phyloP scores from a whole-genome alignment of 805 yeast species.

The Myxozyma vanderwaltii region DNA sequence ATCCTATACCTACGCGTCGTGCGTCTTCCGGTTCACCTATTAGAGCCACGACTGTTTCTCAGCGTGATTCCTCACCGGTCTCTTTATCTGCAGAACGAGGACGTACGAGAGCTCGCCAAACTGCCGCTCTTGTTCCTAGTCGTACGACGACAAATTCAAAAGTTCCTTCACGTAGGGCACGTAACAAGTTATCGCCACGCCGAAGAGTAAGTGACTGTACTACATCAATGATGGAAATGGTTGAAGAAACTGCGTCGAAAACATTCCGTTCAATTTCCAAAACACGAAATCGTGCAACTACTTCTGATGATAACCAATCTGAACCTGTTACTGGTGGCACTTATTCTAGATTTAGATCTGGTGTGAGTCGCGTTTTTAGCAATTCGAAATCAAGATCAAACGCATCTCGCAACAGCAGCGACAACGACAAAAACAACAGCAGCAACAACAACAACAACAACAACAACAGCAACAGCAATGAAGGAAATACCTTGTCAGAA shows the following conservation, averaged over 20 bases:
- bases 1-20: neutral
- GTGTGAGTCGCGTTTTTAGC: too few species aligned
- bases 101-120: neutral
- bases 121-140: neutral
- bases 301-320: too few species aligned
- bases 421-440: too few species aligned
- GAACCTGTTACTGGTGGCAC: too few species aligned
- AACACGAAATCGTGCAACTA: neutral
- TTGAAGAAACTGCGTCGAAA: neutral
- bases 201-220: neutral
- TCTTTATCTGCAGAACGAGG: neutral
- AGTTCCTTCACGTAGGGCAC: too few species aligned
- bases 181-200: neutral
- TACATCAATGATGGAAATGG: neutral
- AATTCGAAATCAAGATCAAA: too few species aligned
- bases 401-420: too few species aligned
- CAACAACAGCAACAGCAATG: too few species aligned
- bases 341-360: too few species aligned
- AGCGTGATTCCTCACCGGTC: neutral
- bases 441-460: too few species aligned
- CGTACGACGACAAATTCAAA: neutral
- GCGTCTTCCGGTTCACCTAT: neutral
- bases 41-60: neutral
- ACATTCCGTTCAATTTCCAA: neutral
- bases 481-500: too few species aligned